These are phyloP conservation scores for Nannochloris sp. DNA, from an alignment of 139 green algal genomes.

Conservation along the genomic window DNA sequence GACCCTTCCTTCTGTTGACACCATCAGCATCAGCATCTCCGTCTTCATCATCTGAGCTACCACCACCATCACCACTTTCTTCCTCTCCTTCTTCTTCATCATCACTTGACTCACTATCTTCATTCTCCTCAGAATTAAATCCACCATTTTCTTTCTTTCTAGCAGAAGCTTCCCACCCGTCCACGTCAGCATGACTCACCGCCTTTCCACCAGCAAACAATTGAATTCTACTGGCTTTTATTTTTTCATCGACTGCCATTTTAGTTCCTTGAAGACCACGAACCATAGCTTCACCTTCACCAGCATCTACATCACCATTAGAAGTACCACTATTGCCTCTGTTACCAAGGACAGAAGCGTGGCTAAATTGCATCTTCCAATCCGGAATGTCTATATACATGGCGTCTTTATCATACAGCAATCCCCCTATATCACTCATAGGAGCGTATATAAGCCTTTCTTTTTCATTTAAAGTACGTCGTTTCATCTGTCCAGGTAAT, in stretches of 20 bases:
- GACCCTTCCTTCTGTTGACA: constrained; percentile 6
- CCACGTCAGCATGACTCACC: not conserved
- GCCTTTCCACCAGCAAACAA: constrained; percentile 28
- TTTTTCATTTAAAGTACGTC: constrained; percentile 71
- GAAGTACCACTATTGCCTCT: not conserved
- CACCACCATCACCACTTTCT: constrained; percentile 8
- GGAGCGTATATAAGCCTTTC: constrained; percentile 92
- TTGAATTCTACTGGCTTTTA: constrained; percentile 47
- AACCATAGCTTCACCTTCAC: constrained; percentile 82
- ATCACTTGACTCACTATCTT: constrained; percentile 5
- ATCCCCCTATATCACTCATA: constrained; percentile 90
- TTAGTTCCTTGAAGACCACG: constrained; percentile 59
- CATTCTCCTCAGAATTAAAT: no score
- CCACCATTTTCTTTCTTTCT: no score
- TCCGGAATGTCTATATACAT: constrained; percentile 97
- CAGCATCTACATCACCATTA: constrained; percentile 39
- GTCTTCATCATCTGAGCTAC: constrained; percentile 10
- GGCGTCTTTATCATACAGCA: constrained; percentile 96
- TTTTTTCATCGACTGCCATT: constrained; percentile 75
- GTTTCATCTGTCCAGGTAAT: constrained; percentile 70
- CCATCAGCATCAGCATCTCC: constrained; percentile 23
- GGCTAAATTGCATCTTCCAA: constrained; percentile 82
- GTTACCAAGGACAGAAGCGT: not conserved
- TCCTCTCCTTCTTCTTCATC: constrained; percentile 8
- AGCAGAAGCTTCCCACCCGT: not conserved